Evolutionary conservation across 2,329 filamentous ascomycete genomes (phyloP).

Genomic region (Alternaria novae-zelandiae): DNA sequence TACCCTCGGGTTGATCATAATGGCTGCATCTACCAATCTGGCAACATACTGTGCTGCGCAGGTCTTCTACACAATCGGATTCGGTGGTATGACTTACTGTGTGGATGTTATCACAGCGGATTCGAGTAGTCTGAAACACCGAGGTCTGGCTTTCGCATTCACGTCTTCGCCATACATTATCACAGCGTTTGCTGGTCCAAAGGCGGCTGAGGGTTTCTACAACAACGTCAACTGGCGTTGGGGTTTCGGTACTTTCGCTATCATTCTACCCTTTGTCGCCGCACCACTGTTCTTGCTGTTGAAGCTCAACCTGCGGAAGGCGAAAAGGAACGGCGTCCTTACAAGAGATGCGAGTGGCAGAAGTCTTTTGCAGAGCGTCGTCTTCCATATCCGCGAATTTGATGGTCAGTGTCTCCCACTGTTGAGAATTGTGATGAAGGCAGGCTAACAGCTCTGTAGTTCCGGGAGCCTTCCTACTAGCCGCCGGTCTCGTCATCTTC

Average conservation of each 20-base stretch:
- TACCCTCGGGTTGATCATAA: slow-evolving; percentile 62
- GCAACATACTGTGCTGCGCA: slow-evolving; percentile 34
- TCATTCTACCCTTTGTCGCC: slow-evolving; percentile 67
- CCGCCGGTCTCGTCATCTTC: slow-evolving; percentile 66
- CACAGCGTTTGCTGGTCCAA: slow-evolving; percentile 27
- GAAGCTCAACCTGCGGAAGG: slow-evolving; percentile 63
- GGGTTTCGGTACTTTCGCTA: slow-evolving; percentile 70
- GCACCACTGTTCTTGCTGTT: slow-evolving; percentile 62
- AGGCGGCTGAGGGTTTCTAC: slow-evolving; percentile 47
- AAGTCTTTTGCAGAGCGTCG: slow-evolving; percentile 50
- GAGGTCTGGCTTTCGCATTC: slow-evolving; percentile 66
- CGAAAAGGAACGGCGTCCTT: slow-evolving; percentile 60
- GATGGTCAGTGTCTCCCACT: slow-evolving; percentile 48
- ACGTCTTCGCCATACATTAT: slow-evolving; percentile 24
- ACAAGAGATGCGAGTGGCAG: slow-evolving; percentile 54
- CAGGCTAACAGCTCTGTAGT: slow-evolving; percentile 25
- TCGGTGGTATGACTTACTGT: slow-evolving; percentile 65
- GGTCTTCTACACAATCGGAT: slow-evolving; percentile 58
- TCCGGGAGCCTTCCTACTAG: slow-evolving; percentile 66
- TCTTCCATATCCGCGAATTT: slow-evolving; percentile 65
- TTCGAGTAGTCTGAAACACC: slow-evolving; percentile 45
- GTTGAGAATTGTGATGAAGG: fast-evolving
- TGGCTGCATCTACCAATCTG: slow-evolving; percentile 67
- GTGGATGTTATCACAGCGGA: slow-evolving; percentile 69
- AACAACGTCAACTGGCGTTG: slow-evolving; percentile 64